Evolutionary conservation across 129 eudicot species (phyloP), one percentile per base, ranked within the genome.

Genomic region (Chrysanthemum makinoi): DNA sequence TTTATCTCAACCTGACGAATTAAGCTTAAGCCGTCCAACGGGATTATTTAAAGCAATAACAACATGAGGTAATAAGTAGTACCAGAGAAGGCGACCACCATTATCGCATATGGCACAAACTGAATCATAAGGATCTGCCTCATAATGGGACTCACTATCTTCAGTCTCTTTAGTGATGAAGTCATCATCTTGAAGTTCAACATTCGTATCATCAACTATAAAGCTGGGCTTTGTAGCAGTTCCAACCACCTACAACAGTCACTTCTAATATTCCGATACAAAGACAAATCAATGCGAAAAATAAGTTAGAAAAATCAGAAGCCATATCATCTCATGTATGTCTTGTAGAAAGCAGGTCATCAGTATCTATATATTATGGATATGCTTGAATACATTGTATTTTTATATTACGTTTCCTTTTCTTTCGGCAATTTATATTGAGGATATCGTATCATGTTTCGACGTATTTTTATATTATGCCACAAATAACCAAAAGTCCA

Each of bases 41-140:
- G 35, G 35, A 4, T 30, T 30, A 30, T 30, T 30, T 30, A 30
- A 30, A 30, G 35, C 35, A 30, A 30, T 30, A 30, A 30, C 5
- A 30, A 30, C 4, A 30, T 30, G 35, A 30, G 5, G 35, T 30
- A 4, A 30, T 30, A 30, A 30, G 35, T 30, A 2, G 35, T 24
- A 88, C 98, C 90, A 73, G 15, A 72, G 65, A 76, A 92, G 72
- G 0, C 0, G 2, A 55, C 98, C 98, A 10, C 98, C 98, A 59
- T 92, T 76, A 65, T 92, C 98, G 65, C 98, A 92, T 50, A 92
- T 85, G 44, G 88, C 89, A 83, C 96, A 92, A 60, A 92, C 95
- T 47, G 82, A 77, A 65, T 90, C 96, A 64, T 79, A 83, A 65
- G 55, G 63, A 26, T 85, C 91, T 48, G 75, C 86, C 70, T 87